A percentile compares a stretch with the other conserved stretches of the same genome.
These are phyloP conservation scores for Drechmeria coniospora DNA, from an alignment of 2,329 filamentous ascomycete species.

Conservation along the genomic window DNA sequence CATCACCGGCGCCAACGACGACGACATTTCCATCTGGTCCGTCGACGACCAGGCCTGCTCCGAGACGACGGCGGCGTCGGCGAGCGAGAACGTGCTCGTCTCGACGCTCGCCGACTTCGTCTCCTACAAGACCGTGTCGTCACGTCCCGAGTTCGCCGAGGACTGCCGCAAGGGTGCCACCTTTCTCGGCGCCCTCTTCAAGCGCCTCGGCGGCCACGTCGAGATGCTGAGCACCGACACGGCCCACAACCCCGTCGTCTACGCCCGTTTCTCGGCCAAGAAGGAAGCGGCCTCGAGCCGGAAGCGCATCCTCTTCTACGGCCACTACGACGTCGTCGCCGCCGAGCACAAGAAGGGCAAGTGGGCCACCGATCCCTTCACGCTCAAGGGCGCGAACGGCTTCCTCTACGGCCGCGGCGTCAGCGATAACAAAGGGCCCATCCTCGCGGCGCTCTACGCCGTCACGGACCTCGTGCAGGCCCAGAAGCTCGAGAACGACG, in stretches of 20 bases:
- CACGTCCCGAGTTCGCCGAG: slow-evolving; percentile 68
- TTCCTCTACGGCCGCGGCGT: slow-evolving; percentile 94
- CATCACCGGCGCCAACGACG: slow-evolving; percentile 88
- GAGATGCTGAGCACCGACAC: slow-evolving; percentile 77
- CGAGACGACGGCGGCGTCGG: slow-evolving; percentile 20
- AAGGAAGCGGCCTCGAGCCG: slow-evolving; percentile 46
- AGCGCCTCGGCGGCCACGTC: slow-evolving; percentile 76
- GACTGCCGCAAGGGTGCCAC: slow-evolving; percentile 89
- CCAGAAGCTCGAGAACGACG: slow-evolving; percentile 72
- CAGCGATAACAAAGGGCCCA: slow-evolving; percentile 93
- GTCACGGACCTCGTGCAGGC: slow-evolving; percentile 77
- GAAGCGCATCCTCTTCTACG: slow-evolving; percentile 90
- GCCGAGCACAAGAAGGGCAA: slow-evolving; percentile 70
- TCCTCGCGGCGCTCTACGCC: slow-evolving; percentile 85
- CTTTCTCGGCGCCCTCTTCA: slow-evolving; percentile 79
- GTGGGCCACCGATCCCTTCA: slow-evolving; percentile 80
- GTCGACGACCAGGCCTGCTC: slow-evolving; percentile 29
- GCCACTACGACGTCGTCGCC: slow-evolving; percentile 92
- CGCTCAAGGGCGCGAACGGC: slow-evolving; percentile 76
- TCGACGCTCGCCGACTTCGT: slow-evolving; percentile 74
- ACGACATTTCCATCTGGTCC: slow-evolving; percentile 79
- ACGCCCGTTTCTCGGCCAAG: slow-evolving; percentile 73
- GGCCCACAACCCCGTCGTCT: slow-evolving; percentile 79
- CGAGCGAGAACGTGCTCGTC: slow-evolving; percentile 38
- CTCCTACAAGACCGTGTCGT: slow-evolving; percentile 82